phyloP scores from a whole-genome alignment of 495 filamentous ascomycete species.

The Penicillium pulvis region DNA sequence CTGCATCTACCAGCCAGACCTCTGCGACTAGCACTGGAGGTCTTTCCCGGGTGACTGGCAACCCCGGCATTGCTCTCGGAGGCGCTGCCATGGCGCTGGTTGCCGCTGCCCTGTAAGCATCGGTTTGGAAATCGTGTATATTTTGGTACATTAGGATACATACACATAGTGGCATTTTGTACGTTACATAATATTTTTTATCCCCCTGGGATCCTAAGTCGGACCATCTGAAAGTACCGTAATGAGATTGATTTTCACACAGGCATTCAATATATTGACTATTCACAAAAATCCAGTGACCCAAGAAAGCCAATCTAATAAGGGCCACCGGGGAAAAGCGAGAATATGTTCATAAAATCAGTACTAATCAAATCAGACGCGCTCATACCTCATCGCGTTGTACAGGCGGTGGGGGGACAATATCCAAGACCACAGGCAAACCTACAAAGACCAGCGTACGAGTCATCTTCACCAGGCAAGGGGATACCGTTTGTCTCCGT shows the following conservation, averaged over 20 bases:
- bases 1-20: neutral
- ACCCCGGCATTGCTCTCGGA: slow-evolving; percentile 12
- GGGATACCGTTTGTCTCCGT: slow-evolving; percentile 33
- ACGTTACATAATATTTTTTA: neutral
- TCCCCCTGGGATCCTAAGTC: no score
- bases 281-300: no score
- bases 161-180: neutral
- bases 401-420: slow-evolving; percentile 43
- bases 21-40: slow-evolving; percentile 19
- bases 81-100: slow-evolving; percentile 16
- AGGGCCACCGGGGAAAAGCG: neutral
- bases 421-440: slow-evolving; percentile 46
- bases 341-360: neutral
- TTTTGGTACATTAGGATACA: neutral
- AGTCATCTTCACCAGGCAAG: slow-evolving; percentile 30
- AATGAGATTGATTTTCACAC: no score
- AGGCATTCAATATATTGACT: no score
- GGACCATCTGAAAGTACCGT: no score
- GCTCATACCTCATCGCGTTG: neutral
- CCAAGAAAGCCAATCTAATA: no score
- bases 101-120: slow-evolving; percentile 14
- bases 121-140: no score
- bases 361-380: neutral
- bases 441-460: slow-evolving; percentile 44
- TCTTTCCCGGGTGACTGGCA: slow-evolving; percentile 15